These are phyloP conservation scores for Aureobasidium namibiae DNA, from an alignment of 2,329 filamentous ascomycete genomes.

Conservation along the genomic window DNA sequence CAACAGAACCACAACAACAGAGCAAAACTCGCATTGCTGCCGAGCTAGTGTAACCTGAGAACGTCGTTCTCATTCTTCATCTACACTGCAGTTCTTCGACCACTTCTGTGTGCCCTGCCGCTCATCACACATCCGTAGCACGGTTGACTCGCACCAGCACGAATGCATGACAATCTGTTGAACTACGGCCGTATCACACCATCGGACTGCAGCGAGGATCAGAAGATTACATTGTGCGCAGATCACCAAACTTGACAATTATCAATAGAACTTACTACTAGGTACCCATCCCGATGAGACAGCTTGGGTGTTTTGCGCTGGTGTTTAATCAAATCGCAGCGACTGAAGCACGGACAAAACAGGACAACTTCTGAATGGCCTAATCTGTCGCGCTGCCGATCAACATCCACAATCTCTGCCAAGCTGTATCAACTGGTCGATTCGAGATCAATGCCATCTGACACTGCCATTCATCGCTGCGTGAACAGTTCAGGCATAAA, in stretches of 20 bases:
- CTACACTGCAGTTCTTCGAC: background rate
- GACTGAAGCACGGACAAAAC: background rate
- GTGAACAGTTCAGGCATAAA: background rate
- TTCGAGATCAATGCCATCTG: background rate
- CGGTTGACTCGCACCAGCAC: background rate
- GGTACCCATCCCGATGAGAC: background rate
- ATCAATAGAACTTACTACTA: background rate
- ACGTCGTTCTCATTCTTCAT: background rate
- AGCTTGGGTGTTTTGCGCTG: background rate
- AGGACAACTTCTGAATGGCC: background rate
- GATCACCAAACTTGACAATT: background rate
- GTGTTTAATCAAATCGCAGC: background rate
- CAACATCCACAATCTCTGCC: background rate
- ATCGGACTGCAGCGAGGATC: background rate
- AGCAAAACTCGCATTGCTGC: background rate
- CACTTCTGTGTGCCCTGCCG: background rate
- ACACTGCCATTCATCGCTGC: background rate
- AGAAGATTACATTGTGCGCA: background rate
- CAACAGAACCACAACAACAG: background rate
- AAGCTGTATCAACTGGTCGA: background rate
- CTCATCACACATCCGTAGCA: background rate
- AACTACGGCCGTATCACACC: background rate
- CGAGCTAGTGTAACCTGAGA: background rate
- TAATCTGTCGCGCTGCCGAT: slow-evolving; percentile 7
- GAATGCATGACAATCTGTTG: background rate